Evolutionary conservation across 2,329 filamentous ascomycete species (phyloP).

Genomic region (Alternaria sp.): DNA sequence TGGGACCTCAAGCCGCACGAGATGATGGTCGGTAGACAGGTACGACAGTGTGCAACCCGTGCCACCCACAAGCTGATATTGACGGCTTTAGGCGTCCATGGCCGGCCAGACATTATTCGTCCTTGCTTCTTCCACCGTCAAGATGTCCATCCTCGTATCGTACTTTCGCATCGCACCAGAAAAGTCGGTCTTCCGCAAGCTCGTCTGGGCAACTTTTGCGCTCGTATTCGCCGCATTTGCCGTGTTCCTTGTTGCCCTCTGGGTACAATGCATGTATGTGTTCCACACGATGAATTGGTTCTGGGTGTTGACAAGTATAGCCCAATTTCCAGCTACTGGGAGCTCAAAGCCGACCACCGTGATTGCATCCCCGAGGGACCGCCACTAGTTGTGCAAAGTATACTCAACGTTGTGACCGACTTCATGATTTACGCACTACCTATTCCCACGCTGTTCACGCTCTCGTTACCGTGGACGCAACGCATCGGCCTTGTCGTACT

Average conservation of each 20-base stretch:
- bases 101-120: conserved; percentile 52
- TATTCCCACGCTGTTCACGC: conserved; percentile 57
- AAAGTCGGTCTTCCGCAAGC: conserved; percentile 50
- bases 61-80: conserved; percentile 31
- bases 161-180: conserved; percentile 53
- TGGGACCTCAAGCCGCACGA: conserved; percentile 46
- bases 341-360: conserved; percentile 46
- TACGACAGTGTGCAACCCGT: conserved; percentile 31
- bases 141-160: conserved; percentile 51
- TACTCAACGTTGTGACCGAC: conserved; percentile 58
- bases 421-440: conserved; percentile 58
- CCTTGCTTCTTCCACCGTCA: conserved; percentile 50
- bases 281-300: background rate
- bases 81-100: conserved; percentile 48
- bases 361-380: conserved; percentile 58
- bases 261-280: conserved; percentile 51
- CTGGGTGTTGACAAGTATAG: conserved; percentile 44
- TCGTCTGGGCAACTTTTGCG: conserved; percentile 49
- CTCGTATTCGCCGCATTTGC: conserved; percentile 48
- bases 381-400: conserved; percentile 54
- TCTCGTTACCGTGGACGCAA: conserved; percentile 56
- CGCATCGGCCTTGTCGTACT: conserved; percentile 56
- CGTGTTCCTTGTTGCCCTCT: conserved; percentile 50
- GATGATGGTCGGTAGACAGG: conserved; percentile 48
- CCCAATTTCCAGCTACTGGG: conserved; percentile 58